Percentiles rank a stretch among this genome's conserved stretches.
Conservation (phyloP, 768 basidiomycete species). For the Pleurotus tuber-regium region DNA sequence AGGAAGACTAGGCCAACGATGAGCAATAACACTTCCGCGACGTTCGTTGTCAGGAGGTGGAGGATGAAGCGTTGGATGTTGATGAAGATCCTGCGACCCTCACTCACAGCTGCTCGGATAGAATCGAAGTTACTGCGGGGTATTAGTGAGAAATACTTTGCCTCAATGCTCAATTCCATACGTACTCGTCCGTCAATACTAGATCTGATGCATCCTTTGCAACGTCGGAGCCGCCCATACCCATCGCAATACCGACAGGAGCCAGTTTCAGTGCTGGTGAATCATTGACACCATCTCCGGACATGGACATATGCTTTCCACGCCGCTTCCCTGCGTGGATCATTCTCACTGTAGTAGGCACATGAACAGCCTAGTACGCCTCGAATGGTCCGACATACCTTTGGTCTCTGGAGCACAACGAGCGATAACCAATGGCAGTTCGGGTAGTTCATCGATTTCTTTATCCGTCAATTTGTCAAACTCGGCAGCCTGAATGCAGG, state of each 20-base stretch:
- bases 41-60: slow-evolving; percentile 50
- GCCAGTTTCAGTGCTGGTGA: slow-evolving; percentile 36
- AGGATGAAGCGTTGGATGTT: slow-evolving; percentile 58
- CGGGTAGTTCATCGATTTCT: slow-evolving; percentile 45
- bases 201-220: slow-evolving; percentile 45
- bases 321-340: slow-evolving; percentile 60
- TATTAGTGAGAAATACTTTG: slow-evolving; percentile 21
- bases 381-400: slow-evolving; percentile 18
- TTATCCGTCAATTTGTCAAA: slow-evolving; percentile 54
- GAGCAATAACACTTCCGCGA: slow-evolving; percentile 53
- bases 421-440: slow-evolving; percentile 58
- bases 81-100: slow-evolving; percentile 54
- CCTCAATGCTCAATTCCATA: slow-evolving; percentile 52
- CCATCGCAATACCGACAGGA: slow-evolving; percentile 17
- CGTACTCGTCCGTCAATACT: slow-evolving; percentile 80
- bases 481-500: slow-evolving; percentile 37
- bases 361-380: not conserved
- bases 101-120: slow-evolving; percentile 52
- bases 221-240: slow-evolving; percentile 30
- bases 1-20: slow-evolving; percentile 57
- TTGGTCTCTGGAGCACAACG: slow-evolving; percentile 56
- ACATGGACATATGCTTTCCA: slow-evolving; percentile 52
- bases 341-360: slow-evolving; percentile 36
- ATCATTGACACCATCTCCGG: slow-evolving; percentile 60
- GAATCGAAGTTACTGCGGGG: slow-evolving; percentile 50